Conservation (phyloP, 805 yeast genomes). For the Myxozyma monticola region DNA sequence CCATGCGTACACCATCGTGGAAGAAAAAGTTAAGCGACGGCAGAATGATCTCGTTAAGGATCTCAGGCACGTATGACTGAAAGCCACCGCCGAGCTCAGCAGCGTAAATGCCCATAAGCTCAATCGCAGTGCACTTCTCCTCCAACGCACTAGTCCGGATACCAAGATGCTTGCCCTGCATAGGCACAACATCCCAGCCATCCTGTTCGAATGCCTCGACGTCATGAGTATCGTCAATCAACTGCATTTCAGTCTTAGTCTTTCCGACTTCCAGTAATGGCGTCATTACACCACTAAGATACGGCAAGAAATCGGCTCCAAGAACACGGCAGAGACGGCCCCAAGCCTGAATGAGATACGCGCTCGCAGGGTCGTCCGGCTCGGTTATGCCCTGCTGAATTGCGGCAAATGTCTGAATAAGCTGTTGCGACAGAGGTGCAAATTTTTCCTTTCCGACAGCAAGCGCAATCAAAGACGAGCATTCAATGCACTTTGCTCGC, state of each 20-base stretch:
- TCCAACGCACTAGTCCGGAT: constrained; percentile 93
- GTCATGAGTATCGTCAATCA: constrained; percentile 86
- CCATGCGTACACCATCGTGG: constrained; percentile 90
- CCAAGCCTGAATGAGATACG: constrained; percentile 94
- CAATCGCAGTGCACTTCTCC: constrained; percentile 91
- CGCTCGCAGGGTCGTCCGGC: constrained; percentile 84
- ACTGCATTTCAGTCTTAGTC: constrained; percentile 83
- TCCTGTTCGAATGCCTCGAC: constrained; percentile 75
- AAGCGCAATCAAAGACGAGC: constrained; percentile 87
- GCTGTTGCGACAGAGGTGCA: constrained; percentile 67
- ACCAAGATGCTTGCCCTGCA: constrained; percentile 90
- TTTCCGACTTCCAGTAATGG: constrained; percentile 84
- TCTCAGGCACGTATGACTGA: constrained; percentile 76
- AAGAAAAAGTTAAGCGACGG: constrained; percentile 90
- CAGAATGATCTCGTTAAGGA: constrained; percentile 72
- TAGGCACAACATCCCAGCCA: constrained; percentile 92
- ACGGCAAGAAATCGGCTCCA: constrained; percentile 83
- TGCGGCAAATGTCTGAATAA: constrained; percentile 67
- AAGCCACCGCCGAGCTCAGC: constrained; percentile 78
- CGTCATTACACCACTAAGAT: constrained; percentile 80
- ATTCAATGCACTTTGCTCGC: constrained; percentile 92
- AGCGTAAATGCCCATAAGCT: constrained; percentile 79
- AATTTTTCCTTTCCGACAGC: constrained; percentile 95
- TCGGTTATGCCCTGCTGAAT: constrained; percentile 58
- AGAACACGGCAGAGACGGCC: constrained; percentile 84